Evolutionary conservation across 2,329 filamentous ascomycete genomes (phyloP).

Genomic region (Byssoonygena ceratinophila): DNA sequence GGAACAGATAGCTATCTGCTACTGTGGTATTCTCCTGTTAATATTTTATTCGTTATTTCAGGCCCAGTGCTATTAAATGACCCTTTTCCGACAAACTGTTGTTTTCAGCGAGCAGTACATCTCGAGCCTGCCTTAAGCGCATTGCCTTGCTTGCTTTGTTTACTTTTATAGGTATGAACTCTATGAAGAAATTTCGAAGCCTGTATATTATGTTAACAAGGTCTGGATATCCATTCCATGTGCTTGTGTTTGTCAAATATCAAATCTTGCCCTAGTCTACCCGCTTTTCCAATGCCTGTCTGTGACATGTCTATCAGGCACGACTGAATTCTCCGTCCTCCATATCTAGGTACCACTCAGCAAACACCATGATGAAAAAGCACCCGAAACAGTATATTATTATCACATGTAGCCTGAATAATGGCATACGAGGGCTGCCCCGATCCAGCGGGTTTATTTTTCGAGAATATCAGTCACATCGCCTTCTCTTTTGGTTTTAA

Average conservation of each 20-base stretch:
- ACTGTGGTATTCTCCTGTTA: conserved; percentile 6
- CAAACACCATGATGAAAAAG: too few relatives aligned
- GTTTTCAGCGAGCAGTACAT: background rate
- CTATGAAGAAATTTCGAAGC: background rate
- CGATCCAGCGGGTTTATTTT: conserved; percentile 9
- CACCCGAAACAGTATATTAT: too few relatives aligned
- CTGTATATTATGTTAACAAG: conserved; percentile 1
- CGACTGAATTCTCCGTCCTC: too few relatives aligned
- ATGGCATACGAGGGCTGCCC: too few relatives aligned
- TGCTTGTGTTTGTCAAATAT: background rate
- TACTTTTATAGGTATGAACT: background rate
- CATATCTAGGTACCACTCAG: background rate
- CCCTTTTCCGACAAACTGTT: background rate
- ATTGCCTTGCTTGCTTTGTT: background rate
- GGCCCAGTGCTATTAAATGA: background rate
- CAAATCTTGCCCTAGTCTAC: background rate
- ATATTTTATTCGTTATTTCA: conserved; percentile 11
- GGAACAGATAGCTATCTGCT: conserved; percentile 5
- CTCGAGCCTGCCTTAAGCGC: background rate
- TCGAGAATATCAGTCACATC: conserved; percentile 16
- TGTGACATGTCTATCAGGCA: too few relatives aligned
- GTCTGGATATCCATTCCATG: background rate
- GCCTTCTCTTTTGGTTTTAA: conserved; percentile 60
- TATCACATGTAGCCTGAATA: too few relatives aligned
- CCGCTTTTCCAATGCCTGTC: too few relatives aligned